These are phyloP conservation scores for Pseudozyma thailandica DNA, from an alignment of 1,284 basidiomycete species.

Conservation along the genomic window DNA sequence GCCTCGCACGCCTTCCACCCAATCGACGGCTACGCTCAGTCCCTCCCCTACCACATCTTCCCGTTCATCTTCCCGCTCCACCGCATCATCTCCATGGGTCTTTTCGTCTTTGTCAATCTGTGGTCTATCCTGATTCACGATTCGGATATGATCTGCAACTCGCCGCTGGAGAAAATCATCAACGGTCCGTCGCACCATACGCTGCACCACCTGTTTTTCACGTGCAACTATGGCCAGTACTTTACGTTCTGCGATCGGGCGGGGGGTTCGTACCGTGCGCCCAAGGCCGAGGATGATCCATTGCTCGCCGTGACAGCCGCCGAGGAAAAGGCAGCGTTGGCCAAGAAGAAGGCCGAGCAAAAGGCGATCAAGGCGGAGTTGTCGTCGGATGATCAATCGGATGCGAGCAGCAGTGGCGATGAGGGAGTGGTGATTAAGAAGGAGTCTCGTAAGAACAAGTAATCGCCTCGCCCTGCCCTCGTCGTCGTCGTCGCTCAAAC, in stretches of 20 bases:
- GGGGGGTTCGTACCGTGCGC: conserved; percentile 87
- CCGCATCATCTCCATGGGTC: conserved; percentile 60
- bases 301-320: conserved; percentile 71
- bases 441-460: conserved; percentile 43
- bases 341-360: conserved; percentile 18
- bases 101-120: conserved; percentile 67
- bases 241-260: conserved; percentile 93
- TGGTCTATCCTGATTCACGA: conserved; percentile 80
- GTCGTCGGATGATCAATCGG: conserved; percentile 20
- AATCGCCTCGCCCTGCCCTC: background rate
- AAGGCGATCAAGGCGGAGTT: conserved; percentile 2
- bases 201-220: conserved; percentile 94
- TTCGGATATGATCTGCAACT: conserved; percentile 98
- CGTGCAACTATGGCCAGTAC: conserved; percentile 93
- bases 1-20: conserved; percentile 98
- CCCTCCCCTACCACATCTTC: conserved; percentile 93
- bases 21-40: conserved; percentile 91
- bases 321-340: conserved; percentile 24
- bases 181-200: conserved; percentile 99
- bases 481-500: no score
- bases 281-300: conserved; percentile 84
- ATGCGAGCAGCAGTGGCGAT: conserved; percentile 31
- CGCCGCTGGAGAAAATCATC: conserved; percentile 86
- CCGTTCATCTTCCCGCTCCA: conserved; percentile 92
- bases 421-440: conserved; percentile 44